Percentiles rank a stretch among this genome's conserved stretches.
Evolutionary conservation across 495 filamentous ascomycete genomes (phyloP).

Genomic region (Staphylotrichum longicolle): DNA sequence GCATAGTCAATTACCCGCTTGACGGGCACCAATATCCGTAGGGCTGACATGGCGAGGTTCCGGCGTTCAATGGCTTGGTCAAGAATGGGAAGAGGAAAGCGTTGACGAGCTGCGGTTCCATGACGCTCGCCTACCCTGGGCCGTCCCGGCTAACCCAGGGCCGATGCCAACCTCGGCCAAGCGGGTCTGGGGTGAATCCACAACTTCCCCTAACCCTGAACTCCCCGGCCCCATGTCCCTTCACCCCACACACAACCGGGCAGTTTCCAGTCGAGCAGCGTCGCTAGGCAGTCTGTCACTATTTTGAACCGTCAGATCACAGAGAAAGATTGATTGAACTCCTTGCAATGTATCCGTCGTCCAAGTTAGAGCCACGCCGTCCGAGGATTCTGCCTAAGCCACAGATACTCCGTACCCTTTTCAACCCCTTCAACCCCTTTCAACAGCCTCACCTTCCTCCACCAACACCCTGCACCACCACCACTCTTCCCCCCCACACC

Average conservation of each 20-base stretch:
- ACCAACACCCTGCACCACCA: too few relatives aligned
- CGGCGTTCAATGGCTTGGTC: conserved; percentile 28
- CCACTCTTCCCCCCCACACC: too few relatives aligned
- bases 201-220: conserved; percentile 29
- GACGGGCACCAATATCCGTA: conserved; percentile 91
- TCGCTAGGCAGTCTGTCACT: too few relatives aligned
- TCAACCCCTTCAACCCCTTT: neutral
- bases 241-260: too few relatives aligned
- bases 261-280: too few relatives aligned
- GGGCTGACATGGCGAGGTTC: conserved; percentile 62
- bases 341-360: too few relatives aligned
- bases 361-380: neutral
- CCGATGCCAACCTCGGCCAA: conserved; percentile 42
- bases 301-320: too few relatives aligned
- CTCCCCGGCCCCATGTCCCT: too few relatives aligned
- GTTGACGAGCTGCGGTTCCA: conserved; percentile 17
- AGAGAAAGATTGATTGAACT: too few relatives aligned
- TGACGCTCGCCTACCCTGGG: conserved; percentile 20
- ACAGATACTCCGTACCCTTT: neutral
- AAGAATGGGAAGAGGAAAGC: conserved; percentile 8
- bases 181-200: conserved; percentile 2
- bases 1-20: conserved; percentile 99
- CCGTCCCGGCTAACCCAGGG: conserved; percentile 32
- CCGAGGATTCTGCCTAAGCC: neutral
- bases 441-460: neutral